Evolutionary conservation across 306 rosid species (phyloP), one percentile per base, ranked within the genome.

Genomic region (Trifolium dubium): DNA sequence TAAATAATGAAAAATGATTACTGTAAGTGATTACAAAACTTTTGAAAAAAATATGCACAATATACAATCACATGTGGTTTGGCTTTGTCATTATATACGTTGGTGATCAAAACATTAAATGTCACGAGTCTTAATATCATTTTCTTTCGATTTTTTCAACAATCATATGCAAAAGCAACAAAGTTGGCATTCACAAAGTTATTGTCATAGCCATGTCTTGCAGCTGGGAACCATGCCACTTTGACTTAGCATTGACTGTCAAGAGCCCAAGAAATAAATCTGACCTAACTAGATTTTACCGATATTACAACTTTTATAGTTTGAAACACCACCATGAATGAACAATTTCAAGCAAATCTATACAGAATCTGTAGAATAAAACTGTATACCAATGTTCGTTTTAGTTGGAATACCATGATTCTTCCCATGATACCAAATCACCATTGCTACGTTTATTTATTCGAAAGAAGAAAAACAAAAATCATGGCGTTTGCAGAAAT

Each of bases 31-130:
- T 46, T 46, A 56, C 64, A 28, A 35, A 76, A 56, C 58, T 43
- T 43, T 43, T 12, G 15, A 64, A 47, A 72, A 71, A 56, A 46
- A 47, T 64, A 31, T 70, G 74, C 67, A 49, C 41, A 47, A 56
- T 56, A 65, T 76, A 49, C 72, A 43, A 63, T 30, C 32, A 70
- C 23, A 47, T 47, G 43, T 53, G 72, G 69, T 41, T 41, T n/a
- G 9, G 62, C 78, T 67, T 62, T 61, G 61, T 31, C 81, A 68
- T 74, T 39, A 54, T 61, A 72, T 60, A 73, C 60, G n/a, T 66
- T 40, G 32, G 44, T 32, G 51, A 77, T 12, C 73, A 72, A 67
- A 43, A 72, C 51, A 32, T 50, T 47, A 63, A 73, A 51, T 9
- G 12, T 51, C 32, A 31, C 11, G 32, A 72, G 31, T 37, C 39